These are phyloP conservation scores for Mucor plumbeus DNA, from an alignment of 371 early-diverging fungal species.

Conservation along the genomic window DNA sequence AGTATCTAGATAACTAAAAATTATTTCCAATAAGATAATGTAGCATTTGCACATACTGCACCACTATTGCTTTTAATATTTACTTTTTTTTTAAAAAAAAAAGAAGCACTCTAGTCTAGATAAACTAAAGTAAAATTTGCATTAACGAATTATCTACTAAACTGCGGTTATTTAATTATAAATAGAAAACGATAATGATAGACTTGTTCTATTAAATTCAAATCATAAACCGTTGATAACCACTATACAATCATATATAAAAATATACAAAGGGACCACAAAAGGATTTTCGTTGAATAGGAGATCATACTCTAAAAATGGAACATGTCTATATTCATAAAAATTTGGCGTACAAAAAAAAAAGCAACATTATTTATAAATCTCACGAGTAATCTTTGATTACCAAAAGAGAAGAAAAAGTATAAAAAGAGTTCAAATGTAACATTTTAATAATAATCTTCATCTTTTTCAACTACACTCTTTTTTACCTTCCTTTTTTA, in stretches of 20 bases:
- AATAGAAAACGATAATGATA: neutral
- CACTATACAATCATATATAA: no score
- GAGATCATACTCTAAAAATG: neutral
- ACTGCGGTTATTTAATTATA: conserved; percentile 2
- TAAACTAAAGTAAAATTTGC: neutral
- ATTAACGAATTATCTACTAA: neutral
- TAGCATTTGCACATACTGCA: neutral
- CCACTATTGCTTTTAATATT: neutral
- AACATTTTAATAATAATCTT: neutral
- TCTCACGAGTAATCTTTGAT: neutral
- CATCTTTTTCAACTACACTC: conserved; percentile 3
- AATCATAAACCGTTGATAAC: no score
- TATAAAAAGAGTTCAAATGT: conserved; percentile 1
- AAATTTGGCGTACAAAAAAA: neutral
- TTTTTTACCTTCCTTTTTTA: conserved; percentile 14
- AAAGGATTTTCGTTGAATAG: neutral
- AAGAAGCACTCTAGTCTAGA: no score
- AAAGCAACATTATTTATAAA: neutral
- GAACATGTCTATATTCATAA: neutral
- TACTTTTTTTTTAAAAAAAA: no score
- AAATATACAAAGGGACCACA: no score
- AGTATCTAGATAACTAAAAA: neutral
- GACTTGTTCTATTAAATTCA: no score
- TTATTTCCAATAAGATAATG: neutral
- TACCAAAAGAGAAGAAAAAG: neutral